Evolutionary conservation across 2,329 filamentous ascomycete genomes (phyloP).

Genomic region (Clarireedia paspali): DNA sequence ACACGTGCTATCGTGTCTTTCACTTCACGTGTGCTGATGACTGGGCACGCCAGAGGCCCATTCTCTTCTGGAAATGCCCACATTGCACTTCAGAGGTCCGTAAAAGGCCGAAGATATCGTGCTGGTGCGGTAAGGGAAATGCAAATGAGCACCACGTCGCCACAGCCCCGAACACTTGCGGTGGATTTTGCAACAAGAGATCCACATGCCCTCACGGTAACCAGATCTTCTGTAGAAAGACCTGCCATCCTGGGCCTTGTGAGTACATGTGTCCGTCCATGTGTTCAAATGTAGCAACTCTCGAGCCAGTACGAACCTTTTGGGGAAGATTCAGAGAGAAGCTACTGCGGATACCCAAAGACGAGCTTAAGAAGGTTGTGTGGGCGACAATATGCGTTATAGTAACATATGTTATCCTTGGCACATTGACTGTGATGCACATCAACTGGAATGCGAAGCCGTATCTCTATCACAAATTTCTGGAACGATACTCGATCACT

Average conservation of each 20-base stretch:
- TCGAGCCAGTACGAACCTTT: background rate
- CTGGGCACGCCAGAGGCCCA: background rate
- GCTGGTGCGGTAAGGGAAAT: slow-evolving; percentile 11
- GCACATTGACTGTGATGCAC: background rate
- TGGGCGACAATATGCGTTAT: background rate
- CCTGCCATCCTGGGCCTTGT: slow-evolving; percentile 20
- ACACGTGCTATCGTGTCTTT: slow-evolving; percentile 9
- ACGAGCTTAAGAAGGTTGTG: background rate
- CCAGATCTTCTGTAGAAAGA: slow-evolving; percentile 1
- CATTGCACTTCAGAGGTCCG: background rate
- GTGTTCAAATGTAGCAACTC: background rate
- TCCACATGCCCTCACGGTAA: slow-evolving; percentile 11
- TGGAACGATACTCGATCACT: accelerated
- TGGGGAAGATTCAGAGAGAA: slow-evolving; percentile 7
- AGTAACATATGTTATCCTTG: background rate
- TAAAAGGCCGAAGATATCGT: background rate
- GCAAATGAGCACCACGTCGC: background rate
- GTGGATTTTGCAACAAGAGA: slow-evolving; percentile 3
- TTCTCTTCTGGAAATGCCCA: slow-evolving; percentile 12
- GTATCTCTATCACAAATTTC: slow-evolving; percentile 8
- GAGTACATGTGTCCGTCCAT: slow-evolving; percentile 4
- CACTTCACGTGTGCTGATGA: slow-evolving; percentile 12
- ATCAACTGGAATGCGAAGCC: slow-evolving; percentile 8
- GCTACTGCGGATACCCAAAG: background rate
- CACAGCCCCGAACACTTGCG: slow-evolving; percentile 10